These are phyloP conservation scores for Penicillium longicatenatum DNA, from an alignment of 495 filamentous ascomycete species.

Conservation along the genomic window DNA sequence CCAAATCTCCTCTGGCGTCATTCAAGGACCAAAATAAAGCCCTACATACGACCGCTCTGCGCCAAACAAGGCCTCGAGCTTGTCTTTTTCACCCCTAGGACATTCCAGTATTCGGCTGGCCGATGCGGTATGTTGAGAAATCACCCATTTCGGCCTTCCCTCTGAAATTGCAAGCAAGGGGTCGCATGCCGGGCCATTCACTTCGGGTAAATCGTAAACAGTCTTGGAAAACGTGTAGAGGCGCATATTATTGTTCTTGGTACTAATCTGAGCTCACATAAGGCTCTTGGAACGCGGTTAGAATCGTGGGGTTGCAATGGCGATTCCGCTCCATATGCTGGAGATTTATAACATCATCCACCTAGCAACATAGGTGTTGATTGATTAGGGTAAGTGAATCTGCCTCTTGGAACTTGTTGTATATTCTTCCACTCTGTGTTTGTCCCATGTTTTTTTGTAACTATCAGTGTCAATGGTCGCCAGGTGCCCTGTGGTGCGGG, in stretches of 20 bases:
- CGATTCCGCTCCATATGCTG: neutral
- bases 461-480: no score
- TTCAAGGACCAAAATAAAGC: conserved; percentile 16
- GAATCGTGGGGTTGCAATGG: neutral
- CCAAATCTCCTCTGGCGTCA: conserved; percentile 13
- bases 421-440: neutral
- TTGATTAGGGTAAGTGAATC: neutral
- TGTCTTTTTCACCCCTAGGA: conserved; percentile 2
- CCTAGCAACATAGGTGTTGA: neutral
- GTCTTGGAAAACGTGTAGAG: neutral
- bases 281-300: neutral
- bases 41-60: neutral
- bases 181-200: conserved; percentile 16
- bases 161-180: conserved; percentile 20
- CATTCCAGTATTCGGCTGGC: conserved; percentile 18
- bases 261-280: neutral
- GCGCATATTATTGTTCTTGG: neutral
- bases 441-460: neutral
- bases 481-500: neutral
- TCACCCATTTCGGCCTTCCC: conserved; percentile 4
- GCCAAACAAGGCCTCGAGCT: neutral
- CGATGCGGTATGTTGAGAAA: conserved; percentile 22
- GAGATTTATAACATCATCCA: neutral
- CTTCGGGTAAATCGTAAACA: conserved; percentile 12
- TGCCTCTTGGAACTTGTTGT: neutral